Base-by-base conservation (phyloP, 257 asterid species). In the Capsicum chinense region DNA sequence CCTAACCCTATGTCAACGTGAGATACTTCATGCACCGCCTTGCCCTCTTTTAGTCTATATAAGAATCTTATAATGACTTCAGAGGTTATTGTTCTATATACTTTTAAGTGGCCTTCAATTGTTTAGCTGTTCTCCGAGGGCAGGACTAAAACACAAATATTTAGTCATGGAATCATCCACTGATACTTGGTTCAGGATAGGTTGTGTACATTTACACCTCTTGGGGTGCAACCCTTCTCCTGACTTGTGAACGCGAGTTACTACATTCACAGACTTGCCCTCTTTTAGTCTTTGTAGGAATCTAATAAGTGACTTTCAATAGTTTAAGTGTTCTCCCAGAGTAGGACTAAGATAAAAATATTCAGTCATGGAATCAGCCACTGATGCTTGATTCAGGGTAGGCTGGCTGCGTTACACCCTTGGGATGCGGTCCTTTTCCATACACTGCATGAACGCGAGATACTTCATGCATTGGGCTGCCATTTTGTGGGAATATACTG, bases 401-500 rank as follows among this genome's bases (percentile, higher is more conserved):
- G 52, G 9, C 13, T 39, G 21, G 15, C 71, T 33, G 21, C 8
- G 4, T 64, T 64, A 64, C 17, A 64, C 10, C 37, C 4, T 21
- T 21, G 0, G 70, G 37, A 8, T 66, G 47, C 10, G 6, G 0
- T 10, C 3, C 11, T 14, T 35, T 9, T 13, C 0, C 4, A 33
- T 12, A 35, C 17, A 11, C 2, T 15, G 74, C 6, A 3, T 37
- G 6, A 67, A 3, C 3, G 21, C 5, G 21, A 37, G 21, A 3
- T 33, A n/a, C 3, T 14, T 66, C 0, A 15, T 68, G n/a, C 52
- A 68, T 37, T 0, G 0, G 2, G 7, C 0, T 37, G 2, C 3
- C 2, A 11, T 4, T 52, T 26, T 26, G 33, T 26, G 33, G 33
- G 33, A 26, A 26, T 26, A 26, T 26, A 26, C 33, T 26, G 2